Evolutionary conservation across 768 basidiomycete genomes (phyloP), one percentile per base, ranked within the genome.

Genomic region (Termitomyces sp.): DNA sequence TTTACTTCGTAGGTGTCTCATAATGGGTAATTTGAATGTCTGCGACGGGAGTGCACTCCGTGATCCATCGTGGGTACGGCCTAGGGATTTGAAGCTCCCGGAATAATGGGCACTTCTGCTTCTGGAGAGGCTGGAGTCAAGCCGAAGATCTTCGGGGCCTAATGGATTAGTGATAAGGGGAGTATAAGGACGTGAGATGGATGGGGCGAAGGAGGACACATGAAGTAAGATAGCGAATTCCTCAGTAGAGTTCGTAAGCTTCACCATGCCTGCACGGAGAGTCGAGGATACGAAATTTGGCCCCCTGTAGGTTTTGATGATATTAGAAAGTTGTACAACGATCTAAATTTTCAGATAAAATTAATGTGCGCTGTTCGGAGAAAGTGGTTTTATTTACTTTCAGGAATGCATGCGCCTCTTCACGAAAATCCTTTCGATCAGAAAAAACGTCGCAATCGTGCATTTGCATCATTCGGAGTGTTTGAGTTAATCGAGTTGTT

Each of bases 181-280:
- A 41, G 87, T 85, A 65, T 80, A 82, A 12, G 86, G 75, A 38
- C 82, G 75, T 40, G 72, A 56, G 9, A 79, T 78, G 15, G 80
- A 70, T 10, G 85, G 81, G 42, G 90, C 82, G 60, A 90, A 84
- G 0, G 88, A 90, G 7, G 93, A 92, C 45, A 93, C 87, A 64
- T 92, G 90, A 17, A 95, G 74, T 46, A 96, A 75, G 60, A 92
- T 90, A 47, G 90, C 85, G 62, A 93, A 88, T 67, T 91, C 91
- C 68, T 95, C 86, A 11, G 93, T 92, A 12, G 86, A 81, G 62
- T 90, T 88, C 21, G 87, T 90, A 54, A 97, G 77, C 59, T 81
- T 80, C 40, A 86, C 81, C 74, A 93, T 84, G 64, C 85, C 83
- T 52, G 74, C 79, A 56, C 89, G 82, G 42, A 95, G 74, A 34